Evolutionary conservation across 225 moss, liverwort and hornwort genomes (phyloP), one percentile per base, ranked within the genome.

Genomic region (Neckera pumila): DNA sequence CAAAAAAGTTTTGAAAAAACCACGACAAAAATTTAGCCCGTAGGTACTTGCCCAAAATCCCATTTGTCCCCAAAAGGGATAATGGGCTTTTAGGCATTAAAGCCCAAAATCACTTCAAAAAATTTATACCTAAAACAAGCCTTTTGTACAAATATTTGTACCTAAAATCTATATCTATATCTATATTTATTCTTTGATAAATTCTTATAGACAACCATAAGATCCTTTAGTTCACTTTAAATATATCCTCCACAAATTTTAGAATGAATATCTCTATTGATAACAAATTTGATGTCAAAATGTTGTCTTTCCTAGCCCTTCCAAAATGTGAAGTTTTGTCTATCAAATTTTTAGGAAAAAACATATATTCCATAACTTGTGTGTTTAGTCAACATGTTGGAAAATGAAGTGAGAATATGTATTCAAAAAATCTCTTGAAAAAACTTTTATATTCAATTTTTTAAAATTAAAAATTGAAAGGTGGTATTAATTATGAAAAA

Each of bases 201-300:
- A 40, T 69, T 3, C n/a, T n/a, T n/a, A n/a, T n/a, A n/a, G n/a
- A n/a, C 19, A 66, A 66, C 1, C 0, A 1, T 23, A 22, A 9
- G 8, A 23, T 69, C 23, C 23, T 23, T n/a, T 38, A 23, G 4
- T 69, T 38, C 23, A 23, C 3, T 23, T 69, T 12, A 69, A 38
- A 4, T 22, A 13, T 13, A 69, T 69, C 22, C 12, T 12, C 7
- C 10, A 17, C 2, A 53, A 53, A 17, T 53, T 71, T 42, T 40
- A 25, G 27, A 71, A 25, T 42, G 5, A 43, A 70, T 26, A 0
- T 16, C 3, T 9, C 27, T 3, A 71, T 16, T 43, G 5, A 27
- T 16, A 42, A 2, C 5, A 16, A 42, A 16, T 42, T 71, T 5
- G 2, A 71, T 43, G 16, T 42, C 40, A 71, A 71, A 26, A 26